Percentiles rank a stretch among this genome's conserved stretches.
Conservation (phyloP, 805 yeast genomes). For the Yamadazyma laniorum region DNA sequence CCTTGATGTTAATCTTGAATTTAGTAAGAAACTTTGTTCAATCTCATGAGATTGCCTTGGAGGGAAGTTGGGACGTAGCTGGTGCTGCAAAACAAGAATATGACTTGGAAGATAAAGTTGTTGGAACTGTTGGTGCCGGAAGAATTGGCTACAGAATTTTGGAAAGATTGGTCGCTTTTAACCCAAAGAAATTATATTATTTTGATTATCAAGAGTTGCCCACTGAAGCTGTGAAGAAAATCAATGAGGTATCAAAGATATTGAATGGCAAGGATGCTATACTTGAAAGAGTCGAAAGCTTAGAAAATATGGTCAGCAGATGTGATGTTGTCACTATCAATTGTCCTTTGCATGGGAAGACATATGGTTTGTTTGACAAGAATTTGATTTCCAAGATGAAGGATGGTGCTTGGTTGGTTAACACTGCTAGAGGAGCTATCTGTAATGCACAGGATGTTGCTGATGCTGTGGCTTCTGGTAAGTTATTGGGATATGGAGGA, state of each 20-base stretch:
- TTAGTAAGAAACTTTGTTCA: constrained; percentile 77
- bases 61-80: constrained; percentile 75
- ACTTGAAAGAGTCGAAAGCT: constrained; percentile 55
- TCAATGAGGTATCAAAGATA: constrained; percentile 35
- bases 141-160: constrained; percentile 76
- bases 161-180: constrained; percentile 69
- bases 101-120: constrained; percentile 71
- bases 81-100: constrained; percentile 69
- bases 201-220: constrained; percentile 73
- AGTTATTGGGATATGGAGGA: constrained; percentile 77
- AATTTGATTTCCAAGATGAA: constrained; percentile 66
- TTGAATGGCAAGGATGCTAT: constrained; percentile 50
- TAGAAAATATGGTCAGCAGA: constrained; percentile 64
- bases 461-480: constrained; percentile 66
- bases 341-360: constrained; percentile 71
- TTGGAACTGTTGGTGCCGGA: constrained; percentile 82
- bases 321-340: constrained; percentile 76
- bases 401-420: constrained; percentile 69
- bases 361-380: constrained; percentile 66
- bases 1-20: constrained; percentile 65
- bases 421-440: constrained; percentile 83
- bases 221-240: constrained; percentile 42
- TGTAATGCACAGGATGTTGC: constrained; percentile 72
- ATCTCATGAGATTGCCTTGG: constrained; percentile 65
- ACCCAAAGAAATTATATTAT: constrained; percentile 70